Evolutionary conservation across 305 asterid species (phyloP).

Genomic region (Ilex paraguariensis): DNA sequence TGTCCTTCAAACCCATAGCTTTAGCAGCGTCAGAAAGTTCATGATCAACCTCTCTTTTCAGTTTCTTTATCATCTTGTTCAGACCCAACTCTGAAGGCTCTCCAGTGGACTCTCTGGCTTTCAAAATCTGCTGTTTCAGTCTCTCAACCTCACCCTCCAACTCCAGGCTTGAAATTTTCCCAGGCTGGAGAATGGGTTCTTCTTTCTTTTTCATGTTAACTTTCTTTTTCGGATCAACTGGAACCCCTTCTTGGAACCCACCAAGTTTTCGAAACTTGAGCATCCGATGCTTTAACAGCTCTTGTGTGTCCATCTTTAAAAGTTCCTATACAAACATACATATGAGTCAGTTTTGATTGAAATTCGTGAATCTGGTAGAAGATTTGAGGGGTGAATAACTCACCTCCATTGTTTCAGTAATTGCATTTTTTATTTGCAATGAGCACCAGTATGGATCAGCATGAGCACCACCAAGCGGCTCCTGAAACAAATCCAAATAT

Average conservation of each 20-base stretch:
- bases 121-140: slow-evolving; percentile 47
- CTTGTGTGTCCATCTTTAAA: slow-evolving; percentile 59
- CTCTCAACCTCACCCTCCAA: slow-evolving; percentile 47
- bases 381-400: slow-evolving; percentile 26
- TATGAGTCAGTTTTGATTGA: background rate
- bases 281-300: slow-evolving; percentile 61
- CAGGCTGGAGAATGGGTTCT: background rate
- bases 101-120: slow-evolving; percentile 39
- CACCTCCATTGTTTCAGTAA: slow-evolving; percentile 83
- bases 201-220: slow-evolving; percentile 47
- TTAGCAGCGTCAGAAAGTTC: slow-evolving; percentile 68
- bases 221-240: slow-evolving; percentile 11
- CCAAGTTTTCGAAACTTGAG: slow-evolving; percentile 75
- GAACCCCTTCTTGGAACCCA: slow-evolving; percentile 65
- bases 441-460: slow-evolving; percentile 84
- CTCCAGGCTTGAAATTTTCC: background rate
- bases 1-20: slow-evolving; percentile 59
- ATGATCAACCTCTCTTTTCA: slow-evolving; percentile 48
- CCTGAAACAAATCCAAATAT: slow-evolving; percentile 41
- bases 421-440: slow-evolving; percentile 79
- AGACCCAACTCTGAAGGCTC: slow-evolving; percentile 33
- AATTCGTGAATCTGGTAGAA: no score
- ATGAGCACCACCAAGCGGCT: slow-evolving; percentile 96
- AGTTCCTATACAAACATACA: slow-evolving; percentile 50
- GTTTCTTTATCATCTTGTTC: slow-evolving; percentile 46